A percentile compares a stretch with the other conserved stretches of the same genome.
These are phyloP conservation scores for Aurinia saxatilis DNA, from an alignment of 345 rosid species.

Conservation along the genomic window DNA sequence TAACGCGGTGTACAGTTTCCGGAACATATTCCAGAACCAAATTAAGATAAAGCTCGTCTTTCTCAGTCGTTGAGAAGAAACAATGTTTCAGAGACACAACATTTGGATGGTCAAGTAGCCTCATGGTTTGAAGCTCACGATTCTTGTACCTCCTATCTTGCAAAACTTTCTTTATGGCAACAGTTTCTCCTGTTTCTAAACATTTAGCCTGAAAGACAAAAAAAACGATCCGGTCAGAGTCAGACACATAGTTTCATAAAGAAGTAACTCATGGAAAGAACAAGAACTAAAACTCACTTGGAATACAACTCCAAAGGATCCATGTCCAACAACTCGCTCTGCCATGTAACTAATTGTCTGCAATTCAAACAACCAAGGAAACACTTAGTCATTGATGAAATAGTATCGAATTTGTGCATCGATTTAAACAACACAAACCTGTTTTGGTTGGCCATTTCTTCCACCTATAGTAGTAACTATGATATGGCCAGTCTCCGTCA, in stretches of 20 bases:
- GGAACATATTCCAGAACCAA: conserved; percentile 95
- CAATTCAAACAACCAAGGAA: conserved; percentile 13
- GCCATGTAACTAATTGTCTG: conserved; percentile 99
- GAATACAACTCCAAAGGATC: conserved; percentile 98
- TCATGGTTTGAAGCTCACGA: conserved; percentile 96
- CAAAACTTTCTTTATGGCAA: conserved; percentile 94
- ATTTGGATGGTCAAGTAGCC: conserved; percentile 92
- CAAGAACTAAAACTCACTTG: conserved; percentile 45
- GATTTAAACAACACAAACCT: conserved; percentile 33
- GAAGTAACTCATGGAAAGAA: not conserved
- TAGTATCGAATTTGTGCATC: not conserved
- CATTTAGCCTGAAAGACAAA: conserved; percentile 63
- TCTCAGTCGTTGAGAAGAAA: conserved; percentile 91
- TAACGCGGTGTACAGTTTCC: conserved; percentile 87
- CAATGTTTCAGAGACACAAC: conserved; percentile 89
- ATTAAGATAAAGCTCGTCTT: conserved; percentile 94
- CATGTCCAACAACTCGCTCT: conserved; percentile 96
- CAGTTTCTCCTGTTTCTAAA: conserved; percentile 93
- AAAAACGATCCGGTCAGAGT: not conserved
- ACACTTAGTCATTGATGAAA: not conserved
- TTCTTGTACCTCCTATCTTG: conserved; percentile 96
- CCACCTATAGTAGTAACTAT: conserved; percentile 97
- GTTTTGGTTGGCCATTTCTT: conserved; percentile 91
- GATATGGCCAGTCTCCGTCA: conserved; percentile 91
- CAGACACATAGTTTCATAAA: not conserved